A percentile compares a stretch with the other conserved stretches of the same genome.
Evolutionary conservation across 805 yeast species (phyloP).

Genomic region (Blastobotrys parvus): DNA sequence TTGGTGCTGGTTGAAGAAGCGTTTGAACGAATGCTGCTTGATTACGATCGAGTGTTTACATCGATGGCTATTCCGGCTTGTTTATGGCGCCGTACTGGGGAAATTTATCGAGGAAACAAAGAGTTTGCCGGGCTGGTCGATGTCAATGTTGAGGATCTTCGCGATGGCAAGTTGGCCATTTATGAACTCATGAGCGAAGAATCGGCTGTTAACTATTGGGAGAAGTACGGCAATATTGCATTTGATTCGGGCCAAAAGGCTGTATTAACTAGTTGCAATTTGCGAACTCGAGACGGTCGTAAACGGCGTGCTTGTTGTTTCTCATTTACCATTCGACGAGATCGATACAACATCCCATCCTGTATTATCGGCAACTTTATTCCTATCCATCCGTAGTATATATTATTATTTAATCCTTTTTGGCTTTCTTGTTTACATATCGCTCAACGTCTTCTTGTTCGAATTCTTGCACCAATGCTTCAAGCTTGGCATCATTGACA

Average conservation of each 20-base stretch:
- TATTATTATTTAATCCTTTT: conserved; percentile 9
- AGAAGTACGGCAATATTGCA: conserved; percentile 91
- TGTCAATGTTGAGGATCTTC: conserved; percentile 78
- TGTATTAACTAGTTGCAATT: conserved; percentile 82
- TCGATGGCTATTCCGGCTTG: conserved; percentile 98
- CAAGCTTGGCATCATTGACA: too few species aligned
- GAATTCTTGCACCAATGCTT: conserved; percentile 79
- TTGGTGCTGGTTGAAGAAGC: conserved; percentile 87
- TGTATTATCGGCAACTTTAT: conserved; percentile 94
- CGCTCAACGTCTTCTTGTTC: conserved; percentile 60
- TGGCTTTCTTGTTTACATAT: conserved; percentile 49
- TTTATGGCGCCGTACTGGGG: conserved; percentile 95
- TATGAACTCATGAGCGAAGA: conserved; percentile 94
- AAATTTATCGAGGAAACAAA: conserved; percentile 87
- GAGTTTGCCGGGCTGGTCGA: conserved; percentile 93
- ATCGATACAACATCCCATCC: conserved; percentile 88
- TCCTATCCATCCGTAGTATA: conserved; percentile 49
- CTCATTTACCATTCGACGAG: conserved; percentile 87
- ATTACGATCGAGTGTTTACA: conserved; percentile 90
- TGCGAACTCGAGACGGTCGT: conserved; percentile 74
- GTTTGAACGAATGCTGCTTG: conserved; percentile 86
- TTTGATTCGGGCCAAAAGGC: conserved; percentile 95
- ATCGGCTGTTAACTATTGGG: conserved; percentile 96
- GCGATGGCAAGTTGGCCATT: conserved; percentile 87
- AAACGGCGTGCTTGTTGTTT: conserved; percentile 82